These are phyloP conservation scores for Fusarium mangiferae DNA, from an alignment of 2,329 filamentous ascomycete genomes.

Conservation along the genomic window DNA sequence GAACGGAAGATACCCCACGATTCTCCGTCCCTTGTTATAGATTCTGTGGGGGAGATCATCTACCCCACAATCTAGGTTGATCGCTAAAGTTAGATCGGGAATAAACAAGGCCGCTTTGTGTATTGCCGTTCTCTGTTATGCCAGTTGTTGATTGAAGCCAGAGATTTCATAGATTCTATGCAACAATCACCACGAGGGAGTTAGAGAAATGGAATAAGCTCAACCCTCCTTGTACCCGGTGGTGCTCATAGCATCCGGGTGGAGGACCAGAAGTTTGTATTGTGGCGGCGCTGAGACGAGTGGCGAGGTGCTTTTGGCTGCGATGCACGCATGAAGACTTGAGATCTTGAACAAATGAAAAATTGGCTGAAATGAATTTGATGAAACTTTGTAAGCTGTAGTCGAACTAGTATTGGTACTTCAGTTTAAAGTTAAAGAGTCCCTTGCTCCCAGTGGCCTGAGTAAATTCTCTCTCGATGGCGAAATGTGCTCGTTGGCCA, in stretches of 20 bases:
- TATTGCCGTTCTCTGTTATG: not conserved
- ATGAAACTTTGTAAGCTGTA: not conserved
- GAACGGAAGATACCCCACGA: not conserved
- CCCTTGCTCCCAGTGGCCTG: not conserved
- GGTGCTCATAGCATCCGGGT: accelerated
- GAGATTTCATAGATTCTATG: accelerated
- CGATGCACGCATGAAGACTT: accelerated
- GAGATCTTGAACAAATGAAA: accelerated
- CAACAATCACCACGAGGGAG: too few relatives aligned
- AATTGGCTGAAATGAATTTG: not conserved
- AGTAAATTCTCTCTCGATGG: too few relatives aligned
- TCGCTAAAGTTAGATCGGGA: not conserved
- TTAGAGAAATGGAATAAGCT: too few relatives aligned
- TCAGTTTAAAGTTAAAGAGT: too few relatives aligned
- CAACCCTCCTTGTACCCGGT: too few relatives aligned
- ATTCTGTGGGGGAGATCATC: accelerated
- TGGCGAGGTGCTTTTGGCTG: accelerated
- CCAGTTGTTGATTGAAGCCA: accelerated
- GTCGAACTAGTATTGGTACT: accelerated
- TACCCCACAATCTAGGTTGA: not conserved
- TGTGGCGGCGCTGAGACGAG: accelerated
- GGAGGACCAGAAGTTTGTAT: accelerated
- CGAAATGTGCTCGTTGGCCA: accelerated
- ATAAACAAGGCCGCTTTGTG: not conserved
- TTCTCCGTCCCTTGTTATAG: not conserved